These are phyloP conservation scores for Eucalyptus lansdowneana DNA, from an alignment of 345 rosid genomes.

Conservation along the genomic window DNA sequence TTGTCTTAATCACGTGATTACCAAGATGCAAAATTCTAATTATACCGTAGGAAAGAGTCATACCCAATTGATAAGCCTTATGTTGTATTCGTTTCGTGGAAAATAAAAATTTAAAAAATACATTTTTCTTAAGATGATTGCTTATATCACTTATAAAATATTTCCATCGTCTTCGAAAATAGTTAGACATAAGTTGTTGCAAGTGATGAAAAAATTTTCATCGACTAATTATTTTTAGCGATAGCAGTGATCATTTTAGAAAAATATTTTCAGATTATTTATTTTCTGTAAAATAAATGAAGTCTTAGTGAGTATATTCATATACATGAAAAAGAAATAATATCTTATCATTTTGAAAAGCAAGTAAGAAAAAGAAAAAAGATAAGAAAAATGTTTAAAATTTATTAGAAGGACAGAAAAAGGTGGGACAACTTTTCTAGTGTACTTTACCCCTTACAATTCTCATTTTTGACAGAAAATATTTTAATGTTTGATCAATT, in stretches of 20 bases:
- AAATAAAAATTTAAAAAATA: no score
- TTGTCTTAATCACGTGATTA: background rate
- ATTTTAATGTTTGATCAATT: background rate
- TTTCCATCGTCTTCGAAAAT: no score
- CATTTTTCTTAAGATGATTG: no score
- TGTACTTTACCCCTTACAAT: background rate
- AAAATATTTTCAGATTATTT: no score
- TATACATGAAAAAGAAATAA: background rate
- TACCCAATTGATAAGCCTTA: background rate
- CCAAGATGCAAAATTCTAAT: background rate
- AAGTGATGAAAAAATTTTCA: background rate
- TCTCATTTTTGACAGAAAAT: background rate
- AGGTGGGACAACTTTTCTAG: background rate
- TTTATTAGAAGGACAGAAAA: background rate
- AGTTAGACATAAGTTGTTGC: background rate
- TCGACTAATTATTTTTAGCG: background rate
- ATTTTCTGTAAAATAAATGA: no score
- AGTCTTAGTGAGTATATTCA: background rate
- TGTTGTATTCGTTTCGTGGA: background rate
- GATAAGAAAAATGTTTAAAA: background rate
- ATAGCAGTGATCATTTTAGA: rapidly evolving
- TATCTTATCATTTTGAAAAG: background rate
- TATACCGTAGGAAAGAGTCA: background rate
- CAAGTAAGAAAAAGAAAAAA: background rate
- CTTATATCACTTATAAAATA: no score